Percentiles rank a stretch among this genome's conserved stretches.
Evolutionary conservation across 2,329 filamentous ascomycete species (phyloP).

Genomic region (Emericellopsis cladophorae): DNA sequence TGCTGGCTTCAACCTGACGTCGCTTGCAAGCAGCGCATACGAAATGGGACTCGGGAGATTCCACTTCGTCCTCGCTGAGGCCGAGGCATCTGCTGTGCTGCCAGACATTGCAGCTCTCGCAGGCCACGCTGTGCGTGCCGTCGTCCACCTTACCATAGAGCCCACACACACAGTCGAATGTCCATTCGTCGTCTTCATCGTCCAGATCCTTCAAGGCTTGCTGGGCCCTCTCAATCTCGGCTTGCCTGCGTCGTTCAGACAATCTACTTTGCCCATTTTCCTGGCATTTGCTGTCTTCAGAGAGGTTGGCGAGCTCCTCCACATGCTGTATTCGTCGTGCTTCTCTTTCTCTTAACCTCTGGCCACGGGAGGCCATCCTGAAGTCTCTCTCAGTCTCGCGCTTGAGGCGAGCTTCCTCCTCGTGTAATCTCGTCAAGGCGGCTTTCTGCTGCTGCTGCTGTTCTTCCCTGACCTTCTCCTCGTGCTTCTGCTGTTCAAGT

Average conservation of each 20-base stretch:
- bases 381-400: constrained; percentile 64
- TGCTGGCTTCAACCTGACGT: constrained; percentile 51
- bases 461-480: constrained; percentile 59
- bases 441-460: constrained; percentile 39
- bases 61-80: constrained; percentile 66
- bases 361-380: constrained; percentile 72
- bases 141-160: constrained; percentile 88
- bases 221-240: constrained; percentile 68
- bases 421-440: constrained; percentile 51
- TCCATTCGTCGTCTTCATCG: constrained; percentile 73
- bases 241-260: constrained; percentile 70
- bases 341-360: constrained; percentile 77
- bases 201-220: constrained; percentile 62
- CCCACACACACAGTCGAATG: constrained; percentile 90
- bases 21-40: constrained; percentile 68
- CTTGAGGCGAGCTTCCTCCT: constrained; percentile 46
- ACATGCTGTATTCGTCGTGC: constrained; percentile 71
- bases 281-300: constrained; percentile 57
- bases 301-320: constrained; percentile 67
- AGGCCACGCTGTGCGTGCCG: constrained; percentile 84
- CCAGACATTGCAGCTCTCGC: constrained; percentile 90
- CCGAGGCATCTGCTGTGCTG: constrained; percentile 90
- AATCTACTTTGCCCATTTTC: constrained; percentile 44
- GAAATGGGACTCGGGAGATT: constrained; percentile 78
- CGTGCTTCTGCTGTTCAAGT: constrained; percentile 62